These are phyloP conservation scores for Acidiella bohemica DNA, from an alignment of 495 filamentous ascomycete genomes.

Conservation along the genomic window DNA sequence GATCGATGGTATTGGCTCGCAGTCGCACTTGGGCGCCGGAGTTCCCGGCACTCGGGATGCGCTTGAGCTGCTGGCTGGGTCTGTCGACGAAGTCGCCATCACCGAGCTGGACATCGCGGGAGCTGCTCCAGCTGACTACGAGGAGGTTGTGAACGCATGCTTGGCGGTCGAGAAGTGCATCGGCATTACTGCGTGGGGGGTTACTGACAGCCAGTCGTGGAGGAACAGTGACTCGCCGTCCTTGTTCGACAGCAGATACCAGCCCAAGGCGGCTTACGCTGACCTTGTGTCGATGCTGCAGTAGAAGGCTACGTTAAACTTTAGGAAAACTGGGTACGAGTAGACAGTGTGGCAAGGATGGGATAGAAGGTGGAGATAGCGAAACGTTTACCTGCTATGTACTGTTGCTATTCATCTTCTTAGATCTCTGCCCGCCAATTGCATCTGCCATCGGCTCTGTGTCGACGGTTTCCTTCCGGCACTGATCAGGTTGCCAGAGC, in stretches of 20 bases:
- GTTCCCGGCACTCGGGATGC: slow-evolving; percentile 34
- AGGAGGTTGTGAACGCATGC: slow-evolving; percentile 50
- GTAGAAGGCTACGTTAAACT: neutral
- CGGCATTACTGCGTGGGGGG: slow-evolving; percentile 59
- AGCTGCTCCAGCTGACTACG: slow-evolving; percentile 46
- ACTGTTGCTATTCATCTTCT: no score
- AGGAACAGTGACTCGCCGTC: slow-evolving; percentile 44
- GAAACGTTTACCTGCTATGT: no score
- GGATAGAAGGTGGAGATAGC: no score
- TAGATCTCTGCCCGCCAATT: no score
- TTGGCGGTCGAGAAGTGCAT: slow-evolving; percentile 49
- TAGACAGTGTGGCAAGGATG: no score
- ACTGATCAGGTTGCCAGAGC: no score
- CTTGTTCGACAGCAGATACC: slow-evolving; percentile 50
- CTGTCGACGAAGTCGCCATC: slow-evolving; percentile 43
- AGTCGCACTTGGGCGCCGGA: slow-evolving; percentile 46
- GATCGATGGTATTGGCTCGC: slow-evolving; percentile 61
- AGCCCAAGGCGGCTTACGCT: slow-evolving; percentile 51
- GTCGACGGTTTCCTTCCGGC: no score
- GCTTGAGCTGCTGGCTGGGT: slow-evolving; percentile 42
- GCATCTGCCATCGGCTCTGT: no score
- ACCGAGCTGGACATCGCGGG: slow-evolving; percentile 50
- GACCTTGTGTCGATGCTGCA: slow-evolving; percentile 35
- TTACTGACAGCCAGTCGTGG: slow-evolving; percentile 54
- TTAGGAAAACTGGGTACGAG: no score